phyloP scores from a whole-genome alignment of 176 grass and related monocot genomes.

The Phyllostachys edulis region DNA sequence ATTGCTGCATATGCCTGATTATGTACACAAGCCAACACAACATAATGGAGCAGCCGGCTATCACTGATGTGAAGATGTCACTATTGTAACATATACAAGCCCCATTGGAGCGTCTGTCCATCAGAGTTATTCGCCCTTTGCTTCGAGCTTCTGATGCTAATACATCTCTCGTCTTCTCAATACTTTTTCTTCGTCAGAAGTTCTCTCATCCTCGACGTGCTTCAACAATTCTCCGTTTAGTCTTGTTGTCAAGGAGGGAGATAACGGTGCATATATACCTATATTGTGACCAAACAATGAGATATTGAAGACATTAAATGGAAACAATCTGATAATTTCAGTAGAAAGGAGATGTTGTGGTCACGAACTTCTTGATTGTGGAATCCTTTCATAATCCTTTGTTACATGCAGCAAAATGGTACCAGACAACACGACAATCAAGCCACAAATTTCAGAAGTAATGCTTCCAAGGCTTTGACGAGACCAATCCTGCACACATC shows the following conservation, averaged over 20 bases:
- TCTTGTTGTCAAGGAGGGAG: constrained; percentile 67
- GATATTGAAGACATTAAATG: background rate
- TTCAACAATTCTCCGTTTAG: constrained; percentile 76
- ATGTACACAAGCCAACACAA: constrained; percentile 33
- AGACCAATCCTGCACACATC: constrained; percentile 78
- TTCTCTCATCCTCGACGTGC: constrained; percentile 55
- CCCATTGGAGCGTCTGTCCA: background rate
- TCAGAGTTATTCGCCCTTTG: background rate
- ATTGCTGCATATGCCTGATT: background rate
- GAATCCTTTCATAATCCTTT: constrained; percentile 88
- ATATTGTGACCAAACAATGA: constrained; percentile 16
- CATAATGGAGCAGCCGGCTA: background rate
- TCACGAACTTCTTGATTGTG: constrained; percentile 60
- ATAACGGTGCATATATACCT: constrained; percentile 76
- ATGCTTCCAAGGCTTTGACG: constrained; percentile 83
- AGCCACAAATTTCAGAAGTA: constrained; percentile 89
- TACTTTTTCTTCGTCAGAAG: constrained; percentile 52
- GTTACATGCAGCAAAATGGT: constrained; percentile 89
- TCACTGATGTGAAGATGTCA: background rate
- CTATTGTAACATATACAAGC: background rate
- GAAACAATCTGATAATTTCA: constrained; percentile 8
- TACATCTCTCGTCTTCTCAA: constrained; percentile 67
- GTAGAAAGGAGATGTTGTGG: background rate
- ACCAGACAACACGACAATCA: constrained; percentile 85
- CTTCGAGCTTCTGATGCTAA: constrained; percentile 14